A percentile compares a stretch with the other conserved stretches of the same genome.
Evolutionary conservation across 257 asterid species (phyloP).

Genomic region (Nicotiana knightiana): DNA sequence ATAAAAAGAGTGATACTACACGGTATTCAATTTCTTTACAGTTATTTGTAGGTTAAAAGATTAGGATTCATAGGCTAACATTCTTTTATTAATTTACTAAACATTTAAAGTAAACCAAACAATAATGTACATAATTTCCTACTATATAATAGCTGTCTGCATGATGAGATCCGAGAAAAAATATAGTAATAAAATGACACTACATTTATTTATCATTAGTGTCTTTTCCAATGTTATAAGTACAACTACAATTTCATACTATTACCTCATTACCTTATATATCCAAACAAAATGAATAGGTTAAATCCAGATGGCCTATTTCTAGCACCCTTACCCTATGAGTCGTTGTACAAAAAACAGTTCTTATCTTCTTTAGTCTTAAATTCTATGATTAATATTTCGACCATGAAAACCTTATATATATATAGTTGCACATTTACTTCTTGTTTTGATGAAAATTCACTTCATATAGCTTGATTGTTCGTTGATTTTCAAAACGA

Average conservation of each 20-base stretch:
- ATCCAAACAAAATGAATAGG: neutral
- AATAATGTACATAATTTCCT: neutral
- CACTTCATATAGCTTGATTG: no score
- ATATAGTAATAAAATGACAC: neutral
- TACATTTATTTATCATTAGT: neutral
- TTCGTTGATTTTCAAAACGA: no score
- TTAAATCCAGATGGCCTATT: neutral
- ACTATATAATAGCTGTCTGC: neutral
- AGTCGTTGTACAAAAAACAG: neutral
- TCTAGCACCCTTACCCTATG: neutral
- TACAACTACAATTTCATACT: neutral
- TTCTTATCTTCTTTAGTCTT: neutral
- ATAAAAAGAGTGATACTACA: neutral
- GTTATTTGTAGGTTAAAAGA: neutral
- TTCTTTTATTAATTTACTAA: neutral
- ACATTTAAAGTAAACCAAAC: neutral
- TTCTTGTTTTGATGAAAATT: no score
- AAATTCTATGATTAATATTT: no score
- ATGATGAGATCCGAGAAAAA: neutral
- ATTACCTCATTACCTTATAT: neutral
- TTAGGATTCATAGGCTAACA: neutral
- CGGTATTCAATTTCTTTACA: neutral
- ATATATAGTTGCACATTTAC: no score
- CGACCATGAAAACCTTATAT: no score
- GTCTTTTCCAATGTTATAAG: neutral